phyloP scores from a whole-genome alignment of 2,329 filamentous ascomycete species.

The Didymella arachidicola region DNA sequence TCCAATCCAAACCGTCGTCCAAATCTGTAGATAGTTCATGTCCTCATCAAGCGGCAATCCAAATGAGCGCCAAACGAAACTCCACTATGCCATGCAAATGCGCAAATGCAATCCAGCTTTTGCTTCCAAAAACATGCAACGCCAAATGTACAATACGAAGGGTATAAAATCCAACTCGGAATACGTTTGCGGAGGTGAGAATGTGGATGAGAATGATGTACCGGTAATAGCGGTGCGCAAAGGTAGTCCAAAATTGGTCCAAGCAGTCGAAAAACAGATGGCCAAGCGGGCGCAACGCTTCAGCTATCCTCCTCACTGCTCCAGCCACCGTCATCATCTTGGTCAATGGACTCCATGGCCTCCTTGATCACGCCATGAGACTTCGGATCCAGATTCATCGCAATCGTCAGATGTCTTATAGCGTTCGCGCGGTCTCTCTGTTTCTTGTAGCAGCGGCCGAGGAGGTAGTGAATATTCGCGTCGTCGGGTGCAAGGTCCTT shows the following conservation, averaged over 20 bases:
- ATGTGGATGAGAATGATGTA: constrained; percentile 2
- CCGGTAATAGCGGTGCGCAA: constrained; percentile 1
- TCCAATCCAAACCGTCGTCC: constrained; percentile 1
- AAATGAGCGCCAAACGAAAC: background rate
- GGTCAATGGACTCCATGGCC: constrained; percentile 90
- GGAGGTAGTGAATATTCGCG: constrained; percentile 92
- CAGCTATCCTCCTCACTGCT: constrained; percentile 46
- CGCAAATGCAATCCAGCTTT: constrained; percentile 13
- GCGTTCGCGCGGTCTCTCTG: constrained; percentile 71
- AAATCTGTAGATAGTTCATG: background rate
- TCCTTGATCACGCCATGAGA: constrained; percentile 95
- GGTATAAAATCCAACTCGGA: constrained; percentile 10
- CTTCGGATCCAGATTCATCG: constrained; percentile 95
- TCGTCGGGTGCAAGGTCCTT: constrained; percentile 94
- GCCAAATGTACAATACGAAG: constrained; percentile 8
- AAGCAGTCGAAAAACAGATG: background rate
- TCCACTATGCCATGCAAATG: constrained; percentile 15
- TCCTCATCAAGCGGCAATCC: constrained; percentile 2
- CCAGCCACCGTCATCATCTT: constrained; percentile 63
- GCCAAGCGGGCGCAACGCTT: constrained; percentile 1
- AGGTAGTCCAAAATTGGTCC: background rate
- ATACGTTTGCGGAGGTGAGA: constrained; percentile 1
- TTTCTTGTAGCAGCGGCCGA: constrained; percentile 77
- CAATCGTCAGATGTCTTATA: constrained; percentile 94
- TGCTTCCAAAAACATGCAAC: constrained; percentile 12